Evolutionary conservation across 164 flowering plant genomes (phyloP), one percentile per base, ranked within the genome.

Genomic region (Buxus sempervirens): DNA sequence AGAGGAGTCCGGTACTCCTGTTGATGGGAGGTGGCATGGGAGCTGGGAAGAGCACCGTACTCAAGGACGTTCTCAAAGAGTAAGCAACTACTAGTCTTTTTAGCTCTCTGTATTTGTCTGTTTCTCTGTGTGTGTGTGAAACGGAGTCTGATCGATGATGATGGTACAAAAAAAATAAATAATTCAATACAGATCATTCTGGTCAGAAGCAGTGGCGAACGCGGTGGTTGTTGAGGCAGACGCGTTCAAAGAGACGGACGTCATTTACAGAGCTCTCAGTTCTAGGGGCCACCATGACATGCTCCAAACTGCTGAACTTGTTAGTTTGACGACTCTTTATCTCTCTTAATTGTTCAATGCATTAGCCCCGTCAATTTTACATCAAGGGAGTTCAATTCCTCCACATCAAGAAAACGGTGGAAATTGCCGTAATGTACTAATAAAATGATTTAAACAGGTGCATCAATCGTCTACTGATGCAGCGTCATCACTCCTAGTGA

Each of bases 11-110:
- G 0, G 89, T 95, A 13, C 85, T 95, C 41, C 91, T 95, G 24
- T 79, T 95, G 20, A 88, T 95, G 99, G 99, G 99, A 58, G 99
- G 99, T 65, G 99, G 99, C 7, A 95, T 95, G 99, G 99, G 99
- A 2, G 99, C 97, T 24, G 99, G 99, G 75, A 95, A 92, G 78
- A 95, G 99, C 88, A 95, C 98, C 14, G 98, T 90, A 70, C 93
- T 90, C 71, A 92, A 90, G 64, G 91, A 90, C 65, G 79, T 95
- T 54, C 87, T 84, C 70, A 82, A 86, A 68, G 91, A 88, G 98
- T 95, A 72, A 63, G 81, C 32, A 58, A n/a, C n/a, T n/a, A n/a
- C n/a, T n/a, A n/a, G n/a, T n/a, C n/a, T n/a, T n/a, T n/a, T n/a
- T n/a, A n/a, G n/a, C n/a, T n/a, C n/a, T n/a, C n/a, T n/a, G n/a